A percentile compares a stretch with the other conserved stretches of the same genome.
Evolutionary conservation across 2,329 filamentous ascomycete genomes (phyloP).

Genomic region (Exophiala viscosa): DNA sequence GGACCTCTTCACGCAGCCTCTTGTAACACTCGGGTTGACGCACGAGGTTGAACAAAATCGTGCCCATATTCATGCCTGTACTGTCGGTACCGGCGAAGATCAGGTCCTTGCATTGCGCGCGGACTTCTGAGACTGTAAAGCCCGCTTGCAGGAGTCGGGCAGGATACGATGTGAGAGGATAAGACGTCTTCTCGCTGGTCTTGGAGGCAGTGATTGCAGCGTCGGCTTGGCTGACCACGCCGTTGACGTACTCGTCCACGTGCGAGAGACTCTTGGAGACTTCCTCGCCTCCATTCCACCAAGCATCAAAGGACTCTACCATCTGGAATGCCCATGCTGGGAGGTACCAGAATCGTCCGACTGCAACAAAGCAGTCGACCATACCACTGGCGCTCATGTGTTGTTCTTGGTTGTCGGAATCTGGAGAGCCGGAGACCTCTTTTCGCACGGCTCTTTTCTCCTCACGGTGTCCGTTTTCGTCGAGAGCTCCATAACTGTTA

Average conservation of each 20-base stretch:
- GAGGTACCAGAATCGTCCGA: constrained; percentile 54
- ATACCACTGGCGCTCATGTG: constrained; percentile 44
- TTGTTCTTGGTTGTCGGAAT: constrained; percentile 13
- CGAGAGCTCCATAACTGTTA: constrained; percentile 48
- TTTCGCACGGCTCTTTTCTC: constrained; percentile 12
- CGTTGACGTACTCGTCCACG: constrained; percentile 26
- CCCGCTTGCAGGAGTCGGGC: constrained; percentile 26
- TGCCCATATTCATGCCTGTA: constrained; percentile 51
- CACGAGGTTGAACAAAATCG: constrained; percentile 45
- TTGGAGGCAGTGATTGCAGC: constrained; percentile 8
- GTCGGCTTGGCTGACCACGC: constrained; percentile 21
- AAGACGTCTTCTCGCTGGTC: constrained; percentile 11
- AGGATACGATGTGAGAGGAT: constrained; percentile 24
- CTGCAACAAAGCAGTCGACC: constrained; percentile 54
- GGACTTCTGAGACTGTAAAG: constrained; percentile 21
- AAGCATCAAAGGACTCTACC: constrained; percentile 24
- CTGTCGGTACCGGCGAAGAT: constrained; percentile 54
- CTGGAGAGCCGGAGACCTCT: constrained; percentile 20
- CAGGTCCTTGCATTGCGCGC: constrained; percentile 30
- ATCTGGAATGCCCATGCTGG: constrained; percentile 36
- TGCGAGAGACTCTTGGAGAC: constrained; percentile 18
- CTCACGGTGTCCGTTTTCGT: constrained; percentile 31
- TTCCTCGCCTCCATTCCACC: constrained; percentile 23
- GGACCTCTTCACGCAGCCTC: constrained; percentile 18
- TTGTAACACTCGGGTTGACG: constrained; percentile 40